A percentile compares a stretch with the other conserved stretches of the same genome.
phyloP scores from a whole-genome alignment of 2,329 filamentous ascomycete species.

The Fusarium drepaniforme region DNA sequence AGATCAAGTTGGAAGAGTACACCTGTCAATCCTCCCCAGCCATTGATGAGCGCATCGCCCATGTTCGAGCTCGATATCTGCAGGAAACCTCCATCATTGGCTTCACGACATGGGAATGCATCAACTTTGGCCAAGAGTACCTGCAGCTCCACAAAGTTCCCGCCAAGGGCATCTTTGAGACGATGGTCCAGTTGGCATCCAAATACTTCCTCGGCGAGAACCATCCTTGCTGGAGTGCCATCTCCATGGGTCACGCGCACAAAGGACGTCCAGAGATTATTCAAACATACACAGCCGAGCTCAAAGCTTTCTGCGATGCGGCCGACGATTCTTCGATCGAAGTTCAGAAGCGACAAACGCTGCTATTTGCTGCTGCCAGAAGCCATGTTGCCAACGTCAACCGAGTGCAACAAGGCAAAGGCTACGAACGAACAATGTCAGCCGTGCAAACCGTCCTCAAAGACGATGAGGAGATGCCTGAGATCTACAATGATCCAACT shows the following conservation, averaged over 20 bases:
- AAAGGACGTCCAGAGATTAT: background rate
- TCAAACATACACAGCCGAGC: background rate
- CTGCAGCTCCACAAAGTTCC: background rate
- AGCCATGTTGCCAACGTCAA: background rate
- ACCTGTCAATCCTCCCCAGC: background rate
- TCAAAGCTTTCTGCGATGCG: background rate
- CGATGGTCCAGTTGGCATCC: background rate
- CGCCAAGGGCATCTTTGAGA: background rate
- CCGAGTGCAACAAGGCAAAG: background rate
- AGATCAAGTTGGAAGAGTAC: background rate
- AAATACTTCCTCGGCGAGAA: background rate
- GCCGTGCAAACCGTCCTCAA: background rate
- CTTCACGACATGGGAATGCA: background rate
- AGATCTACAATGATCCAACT: background rate
- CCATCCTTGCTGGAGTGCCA: background rate
- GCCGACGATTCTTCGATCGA: background rate
- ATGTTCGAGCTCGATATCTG: background rate
- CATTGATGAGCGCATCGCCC: background rate
- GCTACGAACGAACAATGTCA: background rate
- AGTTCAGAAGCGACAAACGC: background rate
- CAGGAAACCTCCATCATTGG: background rate
- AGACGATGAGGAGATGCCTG: background rate
- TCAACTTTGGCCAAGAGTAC: background rate
- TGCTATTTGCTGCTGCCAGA: background rate
- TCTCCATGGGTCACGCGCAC: background rate